Conservation (phyloP, 2,329 filamentous ascomycete genomes). For the Pyricularia grisea region DNA sequence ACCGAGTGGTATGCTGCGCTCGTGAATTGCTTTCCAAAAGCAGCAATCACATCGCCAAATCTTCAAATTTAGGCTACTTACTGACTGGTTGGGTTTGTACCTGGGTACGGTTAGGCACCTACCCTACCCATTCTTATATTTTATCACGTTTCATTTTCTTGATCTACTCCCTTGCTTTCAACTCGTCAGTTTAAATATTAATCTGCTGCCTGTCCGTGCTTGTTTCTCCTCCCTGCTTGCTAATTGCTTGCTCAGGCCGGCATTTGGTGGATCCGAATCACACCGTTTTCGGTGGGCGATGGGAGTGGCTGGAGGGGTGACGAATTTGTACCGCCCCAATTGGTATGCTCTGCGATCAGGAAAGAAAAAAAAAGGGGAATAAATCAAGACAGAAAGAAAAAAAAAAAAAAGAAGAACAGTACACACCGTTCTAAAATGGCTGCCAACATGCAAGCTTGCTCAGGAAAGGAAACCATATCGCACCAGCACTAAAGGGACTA, state of each 20-base stretch:
- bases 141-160: neutral
- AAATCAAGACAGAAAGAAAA: no score
- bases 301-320: neutral
- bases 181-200: no score
- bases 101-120: neutral
- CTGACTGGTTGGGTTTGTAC: no score
- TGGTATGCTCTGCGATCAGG: neutral
- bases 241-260: neutral
- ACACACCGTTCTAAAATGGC: neutral
- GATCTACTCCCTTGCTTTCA: neutral
- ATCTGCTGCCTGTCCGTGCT: neutral
- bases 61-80: neutral
- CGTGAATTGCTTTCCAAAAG: conserved; percentile 1
- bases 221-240: neutral
- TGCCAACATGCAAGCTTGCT: neutral
- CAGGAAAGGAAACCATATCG: neutral
- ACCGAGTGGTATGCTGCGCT: neutral
- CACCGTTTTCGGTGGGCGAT: neutral
- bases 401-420: neutral
- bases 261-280: neutral
- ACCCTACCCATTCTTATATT: neutral
- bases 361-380: no score
- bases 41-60: neutral
- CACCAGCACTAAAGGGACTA: neutral
- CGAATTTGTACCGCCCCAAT: neutral